Evolutionary conservation across 2,329 filamentous ascomycete species (phyloP).

Genomic region (Zymoseptoria passerinii): DNA sequence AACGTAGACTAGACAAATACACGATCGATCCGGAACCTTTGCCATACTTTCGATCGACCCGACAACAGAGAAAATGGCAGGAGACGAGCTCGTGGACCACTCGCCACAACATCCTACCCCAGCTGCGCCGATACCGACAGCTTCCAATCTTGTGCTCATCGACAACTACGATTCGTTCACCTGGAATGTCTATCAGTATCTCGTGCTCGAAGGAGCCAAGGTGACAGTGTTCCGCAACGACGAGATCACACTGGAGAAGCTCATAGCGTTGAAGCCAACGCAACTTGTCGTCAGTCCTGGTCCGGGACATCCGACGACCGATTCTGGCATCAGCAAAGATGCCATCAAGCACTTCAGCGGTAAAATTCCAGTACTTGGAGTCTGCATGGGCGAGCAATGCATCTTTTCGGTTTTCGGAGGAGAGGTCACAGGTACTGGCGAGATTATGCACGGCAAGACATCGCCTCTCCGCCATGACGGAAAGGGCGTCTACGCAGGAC

Average conservation of each 20-base stretch:
- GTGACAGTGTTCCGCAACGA: constrained; percentile 91
- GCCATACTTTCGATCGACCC: not conserved
- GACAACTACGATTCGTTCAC: constrained; percentile 99
- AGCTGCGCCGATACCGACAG: constrained; percentile 63
- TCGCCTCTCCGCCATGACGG: constrained; percentile 81
- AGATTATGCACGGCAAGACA: constrained; percentile 96
- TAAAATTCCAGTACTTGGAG: constrained; percentile 92
- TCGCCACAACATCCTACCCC: constrained; percentile 78
- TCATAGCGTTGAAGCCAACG: constrained; percentile 76
- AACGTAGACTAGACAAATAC: not conserved
- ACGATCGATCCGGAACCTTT: not conserved
- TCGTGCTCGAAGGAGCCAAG: constrained; percentile 86
- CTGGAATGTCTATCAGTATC: constrained; percentile 98
- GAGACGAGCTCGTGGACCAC: constrained; percentile 57
- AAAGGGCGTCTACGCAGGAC: constrained; percentile 82
- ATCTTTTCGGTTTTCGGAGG: constrained; percentile 93
- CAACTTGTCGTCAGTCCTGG: constrained; percentile 93
- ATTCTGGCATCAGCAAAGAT: constrained; percentile 88
- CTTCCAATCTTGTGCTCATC: constrained; percentile 86
- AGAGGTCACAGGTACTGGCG: constrained; percentile 81
- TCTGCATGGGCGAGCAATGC: constrained; percentile 99
- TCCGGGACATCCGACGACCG: constrained; percentile 81
- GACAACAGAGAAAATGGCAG: constrained; percentile 15
- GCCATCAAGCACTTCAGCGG: constrained; percentile 86
- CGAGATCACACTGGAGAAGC: constrained; percentile 74